These are phyloP conservation scores for Gossypium herbaceum DNA, from an alignment of 345 rosid species.

Conservation along the genomic window DNA sequence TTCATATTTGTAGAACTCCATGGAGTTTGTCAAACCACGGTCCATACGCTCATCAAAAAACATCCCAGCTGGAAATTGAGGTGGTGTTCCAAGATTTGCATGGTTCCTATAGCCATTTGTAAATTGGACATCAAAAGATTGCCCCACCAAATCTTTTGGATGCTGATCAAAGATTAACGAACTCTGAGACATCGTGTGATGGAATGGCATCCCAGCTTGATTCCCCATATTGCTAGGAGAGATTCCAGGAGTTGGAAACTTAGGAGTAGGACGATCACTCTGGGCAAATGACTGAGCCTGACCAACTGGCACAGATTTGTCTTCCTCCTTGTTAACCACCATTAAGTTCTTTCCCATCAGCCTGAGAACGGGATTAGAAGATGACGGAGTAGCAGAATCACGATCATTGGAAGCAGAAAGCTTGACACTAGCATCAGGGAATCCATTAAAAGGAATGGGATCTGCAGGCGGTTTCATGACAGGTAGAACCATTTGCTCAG, in stretches of 20 bases:
- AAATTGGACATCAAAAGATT: constrained; percentile 28
- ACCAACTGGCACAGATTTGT: constrained; percentile 31
- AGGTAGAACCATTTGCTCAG: constrained; percentile 35
- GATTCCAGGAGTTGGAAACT: constrained; percentile 29
- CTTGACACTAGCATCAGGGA: constrained; percentile 30
- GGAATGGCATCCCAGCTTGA: constrained; percentile 25
- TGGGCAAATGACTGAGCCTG: constrained; percentile 30
- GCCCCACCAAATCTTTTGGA: constrained; percentile 22
- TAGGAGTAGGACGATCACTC: constrained; percentile 29
- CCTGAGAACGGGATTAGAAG: constrained; percentile 71
- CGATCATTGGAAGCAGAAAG: constrained; percentile 25
- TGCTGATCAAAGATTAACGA: constrained; percentile 27
- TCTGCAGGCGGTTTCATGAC: constrained; percentile 22
- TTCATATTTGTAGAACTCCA: constrained; percentile 28
- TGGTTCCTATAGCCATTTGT: constrained; percentile 22
- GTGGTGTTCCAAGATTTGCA: constrained; percentile 20
- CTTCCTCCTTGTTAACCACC: constrained; percentile 86
- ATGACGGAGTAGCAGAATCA: constrained; percentile 70
- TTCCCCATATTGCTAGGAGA: constrained; percentile 24
- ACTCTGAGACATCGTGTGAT: constrained; percentile 28
- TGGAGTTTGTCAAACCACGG: constrained; percentile 21
- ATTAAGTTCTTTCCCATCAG: constrained; percentile 95
- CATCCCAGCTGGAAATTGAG: constrained; percentile 29
- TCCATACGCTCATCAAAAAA: constrained; percentile 20
- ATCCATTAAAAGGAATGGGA: constrained; percentile 31